Percentiles rank a stretch among this genome's conserved stretches.
Evolutionary conservation across 1,284 basidiomycete species (phyloP).

Genomic region (Trametes sp.): DNA sequence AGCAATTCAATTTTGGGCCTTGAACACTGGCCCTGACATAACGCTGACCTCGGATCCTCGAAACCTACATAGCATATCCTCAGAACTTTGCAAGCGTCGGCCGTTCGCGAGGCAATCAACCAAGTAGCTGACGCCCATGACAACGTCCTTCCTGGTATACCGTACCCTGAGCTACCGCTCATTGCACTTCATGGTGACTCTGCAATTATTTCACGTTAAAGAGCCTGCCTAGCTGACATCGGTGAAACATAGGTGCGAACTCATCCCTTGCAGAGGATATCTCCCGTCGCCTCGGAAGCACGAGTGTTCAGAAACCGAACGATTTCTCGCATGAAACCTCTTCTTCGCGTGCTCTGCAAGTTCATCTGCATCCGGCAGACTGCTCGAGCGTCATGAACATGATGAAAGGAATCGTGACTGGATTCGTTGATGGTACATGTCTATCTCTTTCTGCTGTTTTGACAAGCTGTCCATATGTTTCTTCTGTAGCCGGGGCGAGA

Average conservation of each 20-base stretch:
- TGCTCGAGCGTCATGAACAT: conserved; percentile 58
- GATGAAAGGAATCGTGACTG: conserved; percentile 64
- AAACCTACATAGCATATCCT: conserved; percentile 14
- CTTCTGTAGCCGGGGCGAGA: conserved; percentile 37
- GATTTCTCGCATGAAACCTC: conserved; percentile 20
- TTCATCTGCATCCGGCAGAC: conserved; percentile 65
- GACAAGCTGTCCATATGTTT: no score
- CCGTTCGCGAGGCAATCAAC: conserved; percentile 34
- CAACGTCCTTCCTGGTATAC: conserved; percentile 54
- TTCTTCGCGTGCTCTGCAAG: conserved; percentile 21
- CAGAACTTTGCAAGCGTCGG: conserved; percentile 36
- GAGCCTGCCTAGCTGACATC: conserved; percentile 44
- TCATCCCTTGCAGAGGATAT: conserved; percentile 55
- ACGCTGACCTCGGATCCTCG: background rate
- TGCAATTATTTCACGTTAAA: fast-evolving
- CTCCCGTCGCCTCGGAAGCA: conserved; percentile 45
- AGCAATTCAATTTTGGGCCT: background rate
- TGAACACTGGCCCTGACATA: background rate
- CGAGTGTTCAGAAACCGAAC: conserved; percentile 36
- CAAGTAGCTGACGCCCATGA: conserved; percentile 39
- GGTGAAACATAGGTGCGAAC: conserved; percentile 37
- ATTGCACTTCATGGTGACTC: conserved; percentile 48
- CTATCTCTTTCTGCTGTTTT: conserved; percentile 8
- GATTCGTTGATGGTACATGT: conserved; percentile 52
- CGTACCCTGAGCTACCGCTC: conserved; percentile 69